Evolutionary conservation across 2,329 filamentous ascomycete species (phyloP).

Genomic region (Alternaria gaisen): DNA sequence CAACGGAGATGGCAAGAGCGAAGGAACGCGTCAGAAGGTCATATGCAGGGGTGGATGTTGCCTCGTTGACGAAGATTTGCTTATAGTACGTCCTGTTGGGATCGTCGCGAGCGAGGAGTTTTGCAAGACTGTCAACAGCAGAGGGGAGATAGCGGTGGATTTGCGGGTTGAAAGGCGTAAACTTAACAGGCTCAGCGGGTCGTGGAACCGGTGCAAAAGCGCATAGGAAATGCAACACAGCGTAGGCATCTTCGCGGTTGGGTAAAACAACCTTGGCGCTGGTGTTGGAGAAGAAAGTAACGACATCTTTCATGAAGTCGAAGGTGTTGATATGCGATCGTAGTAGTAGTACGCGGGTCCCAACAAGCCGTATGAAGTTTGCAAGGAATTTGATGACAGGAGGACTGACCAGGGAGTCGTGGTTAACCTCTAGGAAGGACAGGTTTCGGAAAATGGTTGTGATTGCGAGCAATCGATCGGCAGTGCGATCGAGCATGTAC

Average conservation of each 20-base stretch:
- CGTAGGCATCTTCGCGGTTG: conserved; percentile 84
- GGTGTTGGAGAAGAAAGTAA: conserved; percentile 89
- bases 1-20: conserved; percentile 81
- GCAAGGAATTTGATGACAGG: conserved; percentile 84
- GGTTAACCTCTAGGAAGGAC: conserved; percentile 85
- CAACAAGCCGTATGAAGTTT: conserved; percentile 83
- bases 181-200: conserved; percentile 72
- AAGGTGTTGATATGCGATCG: conserved; percentile 84
- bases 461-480: conserved; percentile 87
- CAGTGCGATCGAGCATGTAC: conserved; percentile 85
- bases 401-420: conserved; percentile 76
- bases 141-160: conserved; percentile 88
- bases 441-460: conserved; percentile 93
- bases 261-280: conserved; percentile 82
- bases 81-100: conserved; percentile 89
- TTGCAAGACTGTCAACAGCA: conserved; percentile 89
- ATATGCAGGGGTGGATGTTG: conserved; percentile 68
- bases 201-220: conserved; percentile 85
- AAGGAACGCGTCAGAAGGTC: conserved; percentile 89
- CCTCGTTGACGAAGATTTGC: conserved; percentile 79
- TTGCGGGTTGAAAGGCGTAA: conserved; percentile 80
- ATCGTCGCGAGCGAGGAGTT: conserved; percentile 90
- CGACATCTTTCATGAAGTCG: conserved; percentile 96
- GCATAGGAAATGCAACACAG: conserved; percentile 86
- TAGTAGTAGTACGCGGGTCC: conserved; percentile 86